Conservation (phyloP, 805 yeast species). For the baker's yeast (Saccharomyces cerevisiae) region DNA sequence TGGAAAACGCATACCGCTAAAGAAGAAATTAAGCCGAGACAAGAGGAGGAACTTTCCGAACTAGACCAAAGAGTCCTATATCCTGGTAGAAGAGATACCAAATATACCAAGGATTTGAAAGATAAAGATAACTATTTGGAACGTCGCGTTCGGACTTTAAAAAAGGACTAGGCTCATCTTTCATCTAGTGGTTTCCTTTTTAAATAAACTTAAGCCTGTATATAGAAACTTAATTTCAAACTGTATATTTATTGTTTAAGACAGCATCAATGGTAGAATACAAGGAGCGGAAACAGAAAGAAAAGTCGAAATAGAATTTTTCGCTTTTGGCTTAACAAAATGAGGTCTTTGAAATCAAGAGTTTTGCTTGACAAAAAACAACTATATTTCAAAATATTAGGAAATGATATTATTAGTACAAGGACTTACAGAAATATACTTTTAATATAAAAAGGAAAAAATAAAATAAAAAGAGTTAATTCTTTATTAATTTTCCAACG, state of each 20-base stretch:
- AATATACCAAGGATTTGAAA: slow-evolving; percentile 37
- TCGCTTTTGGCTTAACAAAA: neutral
- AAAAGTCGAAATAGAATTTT: neutral
- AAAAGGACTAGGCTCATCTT: slow-evolving; percentile 6
- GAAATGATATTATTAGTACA: neutral
- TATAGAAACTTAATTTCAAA: neutral
- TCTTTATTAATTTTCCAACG: neutral
- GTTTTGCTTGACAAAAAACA: neutral
- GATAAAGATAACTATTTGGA: slow-evolving; percentile 49
- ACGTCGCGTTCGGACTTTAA: slow-evolving; percentile 45
- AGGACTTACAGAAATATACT: neutral
- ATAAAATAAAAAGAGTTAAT: neutral
- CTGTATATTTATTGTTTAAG: neutral
- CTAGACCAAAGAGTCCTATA: slow-evolving; percentile 58
- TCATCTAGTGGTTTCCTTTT: neutral
- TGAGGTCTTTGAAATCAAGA: neutral
- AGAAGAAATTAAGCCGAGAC: slow-evolving; percentile 23
- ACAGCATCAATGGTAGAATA: neutral
- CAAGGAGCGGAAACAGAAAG: neutral
- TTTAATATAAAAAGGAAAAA: neutral
- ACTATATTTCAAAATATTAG: neutral
- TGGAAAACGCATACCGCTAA: slow-evolving; percentile 45
- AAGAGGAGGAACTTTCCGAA: slow-evolving; percentile 37
- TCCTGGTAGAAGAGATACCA: slow-evolving; percentile 58
- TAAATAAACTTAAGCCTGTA: neutral